phyloP scores from a whole-genome alignment of 1,284 basidiomycete species.

The Tylopilus sp. region DNA sequence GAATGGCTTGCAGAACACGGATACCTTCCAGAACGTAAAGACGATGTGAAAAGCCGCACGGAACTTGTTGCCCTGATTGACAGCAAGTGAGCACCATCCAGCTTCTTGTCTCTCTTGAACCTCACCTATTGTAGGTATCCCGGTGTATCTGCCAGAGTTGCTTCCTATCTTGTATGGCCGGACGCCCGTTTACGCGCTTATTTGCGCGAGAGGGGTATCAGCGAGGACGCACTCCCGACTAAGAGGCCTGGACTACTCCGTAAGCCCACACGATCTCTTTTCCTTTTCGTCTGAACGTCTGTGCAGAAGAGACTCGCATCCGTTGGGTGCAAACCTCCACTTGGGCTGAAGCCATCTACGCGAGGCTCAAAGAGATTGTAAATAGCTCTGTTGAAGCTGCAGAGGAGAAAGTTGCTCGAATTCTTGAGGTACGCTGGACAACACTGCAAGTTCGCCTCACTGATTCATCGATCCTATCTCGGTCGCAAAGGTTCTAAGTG shows the following conservation, averaged over 20 bases:
- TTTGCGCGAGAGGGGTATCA: conserved; percentile 70
- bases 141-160: conserved; percentile 40
- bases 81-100: conserved; percentile 49
- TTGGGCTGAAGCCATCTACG: conserved; percentile 56
- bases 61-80: conserved; percentile 69
- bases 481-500: conserved; percentile 37
- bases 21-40: conserved; percentile 57
- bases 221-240: conserved; percentile 64
- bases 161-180: conserved; percentile 82
- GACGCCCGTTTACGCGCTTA: conserved; percentile 85
- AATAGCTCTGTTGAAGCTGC: conserved; percentile 62
- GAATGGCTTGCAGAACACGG: conserved; percentile 78
- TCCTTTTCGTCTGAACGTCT: conserved; percentile 1
- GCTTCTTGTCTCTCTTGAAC: fast-evolving
- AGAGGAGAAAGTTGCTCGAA: conserved; percentile 60
- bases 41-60: conserved; percentile 66
- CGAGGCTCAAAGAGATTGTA: conserved; percentile 59
- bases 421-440: conserved; percentile 36
- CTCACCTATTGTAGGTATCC: conserved; percentile 12
- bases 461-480: not conserved
- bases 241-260: conserved; percentile 70
- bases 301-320: conserved; percentile 70
- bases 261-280: conserved; percentile 35
- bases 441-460: not conserved
- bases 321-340: conserved; percentile 68